Conservation (phyloP, 2,329 filamentous ascomycete species). For the Hypoxylon sp. region DNA sequence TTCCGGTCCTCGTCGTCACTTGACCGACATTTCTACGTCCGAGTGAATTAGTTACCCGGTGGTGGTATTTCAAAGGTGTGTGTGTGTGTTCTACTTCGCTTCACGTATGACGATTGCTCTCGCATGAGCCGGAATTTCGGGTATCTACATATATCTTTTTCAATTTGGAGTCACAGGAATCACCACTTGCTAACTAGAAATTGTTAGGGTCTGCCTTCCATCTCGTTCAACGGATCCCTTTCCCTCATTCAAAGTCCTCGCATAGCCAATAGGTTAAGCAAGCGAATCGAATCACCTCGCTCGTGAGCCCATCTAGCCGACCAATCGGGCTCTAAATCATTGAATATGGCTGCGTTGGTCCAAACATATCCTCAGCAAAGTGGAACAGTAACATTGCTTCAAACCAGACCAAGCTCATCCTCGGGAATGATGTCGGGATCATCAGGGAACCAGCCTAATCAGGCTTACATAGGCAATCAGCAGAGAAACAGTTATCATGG, state of each 20-base stretch:
- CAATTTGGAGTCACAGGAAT: background rate
- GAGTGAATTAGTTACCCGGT: slow-evolving; percentile 24
- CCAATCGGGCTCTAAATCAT: slow-evolving; percentile 35
- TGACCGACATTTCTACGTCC: slow-evolving; percentile 29
- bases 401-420: slow-evolving; percentile 77
- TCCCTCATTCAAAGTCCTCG: slow-evolving; percentile 19
- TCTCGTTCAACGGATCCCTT: slow-evolving; percentile 14
- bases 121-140: background rate
- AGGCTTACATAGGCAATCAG: slow-evolving; percentile 66
- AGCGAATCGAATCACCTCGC: slow-evolving; percentile 39
- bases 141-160: background rate
- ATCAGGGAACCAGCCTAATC: slow-evolving; percentile 65
- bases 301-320: slow-evolving; percentile 43
- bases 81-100: slow-evolving; percentile 25
- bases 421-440: slow-evolving; percentile 69
- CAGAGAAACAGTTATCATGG: slow-evolving; percentile 67
- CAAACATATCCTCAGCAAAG: slow-evolving; percentile 85
- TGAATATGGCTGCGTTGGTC: slow-evolving; percentile 84
- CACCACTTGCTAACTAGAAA: slow-evolving; percentile 27
- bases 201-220: slow-evolving; percentile 12
- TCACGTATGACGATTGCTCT: background rate
- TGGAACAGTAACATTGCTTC: slow-evolving; percentile 81
- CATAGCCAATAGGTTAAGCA: slow-evolving; percentile 31
- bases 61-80: slow-evolving; percentile 39
- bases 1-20: slow-evolving; percentile 29